Conservation (phyloP, 352 stramenopile genomes). For the Phytopythium helicoides region DNA sequence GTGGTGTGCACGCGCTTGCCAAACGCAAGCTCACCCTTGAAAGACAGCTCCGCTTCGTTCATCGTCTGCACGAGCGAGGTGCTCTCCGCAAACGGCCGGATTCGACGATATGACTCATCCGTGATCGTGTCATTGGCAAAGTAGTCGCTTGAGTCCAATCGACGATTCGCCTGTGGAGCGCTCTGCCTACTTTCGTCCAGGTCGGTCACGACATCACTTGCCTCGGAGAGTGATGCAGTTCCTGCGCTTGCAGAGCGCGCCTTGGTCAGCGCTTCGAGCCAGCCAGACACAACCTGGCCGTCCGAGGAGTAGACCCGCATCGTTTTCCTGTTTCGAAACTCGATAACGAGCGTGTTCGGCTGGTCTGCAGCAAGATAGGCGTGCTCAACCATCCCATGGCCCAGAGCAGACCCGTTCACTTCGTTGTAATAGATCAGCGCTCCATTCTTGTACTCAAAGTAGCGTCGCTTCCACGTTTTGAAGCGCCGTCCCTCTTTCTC, state of each 20-base stretch:
- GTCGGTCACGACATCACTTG: conserved; percentile 21
- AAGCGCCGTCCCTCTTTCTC: conserved; percentile 74
- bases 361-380: conserved; percentile 46
- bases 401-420: conserved; percentile 49
- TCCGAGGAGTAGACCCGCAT: conserved; percentile 31
- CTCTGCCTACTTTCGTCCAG: not conserved
- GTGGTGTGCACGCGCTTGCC: not conserved
- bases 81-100: conserved; percentile 34
- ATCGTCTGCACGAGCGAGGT: conserved; percentile 15
- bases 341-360: conserved; percentile 45
- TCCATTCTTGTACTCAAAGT: conserved; percentile 70
- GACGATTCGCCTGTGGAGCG: conserved; percentile 10
- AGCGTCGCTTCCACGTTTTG: conserved; percentile 78
- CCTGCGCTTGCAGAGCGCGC: conserved; percentile 12
- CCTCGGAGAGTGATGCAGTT: conserved; percentile 16
- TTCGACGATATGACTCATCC: conserved; percentile 68
- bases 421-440: conserved; percentile 75
- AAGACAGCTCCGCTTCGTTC: conserved; percentile 24
- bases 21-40: conserved; percentile 64
- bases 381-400: conserved; percentile 51
- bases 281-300: conserved; percentile 39
- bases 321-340: conserved; percentile 26
- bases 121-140: conserved; percentile 67
- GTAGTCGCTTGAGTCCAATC: conserved; percentile 59
- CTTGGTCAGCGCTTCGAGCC: conserved; percentile 39